Base-by-base conservation (phyloP, 148 eudicot genomes). In the Rhododendron molle region DNA sequence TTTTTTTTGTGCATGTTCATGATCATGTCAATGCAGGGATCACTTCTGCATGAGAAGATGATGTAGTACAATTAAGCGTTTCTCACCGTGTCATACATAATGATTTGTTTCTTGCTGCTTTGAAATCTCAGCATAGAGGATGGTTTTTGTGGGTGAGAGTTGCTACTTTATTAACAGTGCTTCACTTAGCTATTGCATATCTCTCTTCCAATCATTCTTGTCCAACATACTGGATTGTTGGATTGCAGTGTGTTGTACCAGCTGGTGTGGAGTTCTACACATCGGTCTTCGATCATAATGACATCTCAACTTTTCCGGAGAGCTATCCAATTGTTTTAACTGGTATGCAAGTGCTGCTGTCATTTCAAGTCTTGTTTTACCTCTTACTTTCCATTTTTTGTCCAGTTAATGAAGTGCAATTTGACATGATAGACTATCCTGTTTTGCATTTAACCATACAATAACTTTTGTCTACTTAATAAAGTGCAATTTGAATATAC, bases 261-360 rank as follows among this genome's bases (percentile, higher is more conserved):
- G 99, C 98, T 85, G 98, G 98, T 78, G 95, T 94, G 73, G 98
- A 93, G 89, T 93, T 97, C 87, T 94, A 94, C 85, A 14, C 91
- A 43, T 88, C 91, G 21, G 96, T 97, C 52, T 89, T 89, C 76
- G 89, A 95, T 90, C 20, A 87, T 82, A 88, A 76, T 84, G 97
- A 94, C 72, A 87, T 86, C 50, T 91, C 90, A 74, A 93, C 98
- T 23, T 88, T 89, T 91, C 98, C 98, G 10, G 91, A 95, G 86
- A 93, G 91, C 85, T 97, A 97, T 92, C 99, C 99, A 84, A 95
- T 97, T 88, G 99, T 97, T 77, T 91, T 97, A 83, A 97, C 99
- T 43, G 98, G 97, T 95, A 91, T 77, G 91, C 69, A 56, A 40
- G 38, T 50, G 18, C 23, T 18, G 20, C 20, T 78, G 20, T 67